Evolutionary conservation across 345 rosid species (phyloP).

Genomic region (Abelmoschus esculentus): DNA sequence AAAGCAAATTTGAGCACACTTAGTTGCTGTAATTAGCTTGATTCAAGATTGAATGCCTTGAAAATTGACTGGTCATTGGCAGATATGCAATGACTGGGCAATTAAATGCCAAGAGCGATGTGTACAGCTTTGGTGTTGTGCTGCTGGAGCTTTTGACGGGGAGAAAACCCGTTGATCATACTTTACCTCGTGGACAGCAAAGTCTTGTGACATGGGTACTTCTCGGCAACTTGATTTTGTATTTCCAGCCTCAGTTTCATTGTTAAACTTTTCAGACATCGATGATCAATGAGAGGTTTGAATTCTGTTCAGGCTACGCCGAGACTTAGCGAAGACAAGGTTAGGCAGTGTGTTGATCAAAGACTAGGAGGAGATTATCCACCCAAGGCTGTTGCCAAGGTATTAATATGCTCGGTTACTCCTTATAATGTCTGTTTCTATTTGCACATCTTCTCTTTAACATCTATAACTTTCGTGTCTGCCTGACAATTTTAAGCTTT

Average conservation of each 20-base stretch:
- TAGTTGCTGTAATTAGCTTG: background rate
- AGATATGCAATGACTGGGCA: constrained; percentile 99
- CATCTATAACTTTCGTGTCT: background rate
- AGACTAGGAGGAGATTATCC: constrained; percentile 88
- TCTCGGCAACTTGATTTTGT: background rate
- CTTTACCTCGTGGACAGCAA: constrained; percentile 92
- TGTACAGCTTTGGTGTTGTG: constrained; percentile 88
- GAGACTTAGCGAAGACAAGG: constrained; percentile 92
- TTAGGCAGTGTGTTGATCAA: constrained; percentile 89
- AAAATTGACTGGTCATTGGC: constrained; percentile 9
- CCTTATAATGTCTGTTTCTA: background rate
- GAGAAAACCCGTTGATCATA: constrained; percentile 94
- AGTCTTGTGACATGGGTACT: constrained; percentile 88
- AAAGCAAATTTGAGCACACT: background rate
- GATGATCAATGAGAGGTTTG: constrained; percentile 3
- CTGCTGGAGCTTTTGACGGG: constrained; percentile 94
- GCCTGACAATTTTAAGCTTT: background rate
- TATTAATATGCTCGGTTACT: constrained; percentile 19
- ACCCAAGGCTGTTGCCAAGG: constrained; percentile 97
- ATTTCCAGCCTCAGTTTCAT: background rate
- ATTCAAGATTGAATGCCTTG: constrained; percentile 4
- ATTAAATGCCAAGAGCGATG: constrained; percentile 88
- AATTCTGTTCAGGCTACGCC: constrained; percentile 66
- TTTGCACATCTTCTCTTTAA: background rate
- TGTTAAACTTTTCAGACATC: background rate